Conservation (phyloP, 2,329 filamentous ascomycete species). For the Diaporthe humulicola region DNA sequence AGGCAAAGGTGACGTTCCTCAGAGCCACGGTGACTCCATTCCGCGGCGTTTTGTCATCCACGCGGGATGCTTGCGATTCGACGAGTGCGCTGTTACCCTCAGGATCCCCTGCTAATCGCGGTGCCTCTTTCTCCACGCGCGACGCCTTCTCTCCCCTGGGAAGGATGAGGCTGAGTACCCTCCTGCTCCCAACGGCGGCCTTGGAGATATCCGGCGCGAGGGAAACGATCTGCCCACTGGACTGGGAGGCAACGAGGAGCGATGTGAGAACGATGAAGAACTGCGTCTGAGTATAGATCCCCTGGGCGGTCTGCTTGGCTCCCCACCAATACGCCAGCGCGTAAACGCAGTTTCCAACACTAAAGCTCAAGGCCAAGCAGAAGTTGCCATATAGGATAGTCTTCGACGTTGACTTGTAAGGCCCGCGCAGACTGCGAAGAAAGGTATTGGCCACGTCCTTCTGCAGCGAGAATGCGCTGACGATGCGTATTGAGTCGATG, state of each 20-base stretch:
- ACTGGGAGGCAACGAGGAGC: conserved; percentile 79
- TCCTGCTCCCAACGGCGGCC: conserved; percentile 71
- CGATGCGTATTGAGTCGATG: conserved; percentile 74
- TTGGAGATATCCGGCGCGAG: conserved; percentile 81
- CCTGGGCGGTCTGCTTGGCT: conserved; percentile 75
- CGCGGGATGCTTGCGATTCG: background rate
- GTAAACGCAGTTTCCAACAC: conserved; percentile 57
- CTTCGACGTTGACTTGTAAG: conserved; percentile 62
- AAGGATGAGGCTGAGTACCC: conserved; percentile 65
- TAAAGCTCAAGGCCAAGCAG: conserved; percentile 20
- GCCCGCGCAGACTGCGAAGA: conserved; percentile 60
- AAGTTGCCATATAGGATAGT: background rate
- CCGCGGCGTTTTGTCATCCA: background rate
- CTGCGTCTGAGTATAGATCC: conserved; percentile 73
- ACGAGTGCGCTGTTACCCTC: background rate
- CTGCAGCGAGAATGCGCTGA: conserved; percentile 68
- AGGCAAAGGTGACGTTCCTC: conserved; percentile 72
- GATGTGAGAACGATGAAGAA: conserved; percentile 82
- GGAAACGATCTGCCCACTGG: conserved; percentile 81
- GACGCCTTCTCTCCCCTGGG: conserved; percentile 2
- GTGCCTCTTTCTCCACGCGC: background rate
- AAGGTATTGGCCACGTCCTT: conserved; percentile 67
- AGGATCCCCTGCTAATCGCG: background rate
- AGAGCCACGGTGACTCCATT: conserved; percentile 65
- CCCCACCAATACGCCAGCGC: conserved; percentile 87